phyloP scores from a whole-genome alignment of 1,284 basidiomycete species.

The Rhodotorula sp. region DNA sequence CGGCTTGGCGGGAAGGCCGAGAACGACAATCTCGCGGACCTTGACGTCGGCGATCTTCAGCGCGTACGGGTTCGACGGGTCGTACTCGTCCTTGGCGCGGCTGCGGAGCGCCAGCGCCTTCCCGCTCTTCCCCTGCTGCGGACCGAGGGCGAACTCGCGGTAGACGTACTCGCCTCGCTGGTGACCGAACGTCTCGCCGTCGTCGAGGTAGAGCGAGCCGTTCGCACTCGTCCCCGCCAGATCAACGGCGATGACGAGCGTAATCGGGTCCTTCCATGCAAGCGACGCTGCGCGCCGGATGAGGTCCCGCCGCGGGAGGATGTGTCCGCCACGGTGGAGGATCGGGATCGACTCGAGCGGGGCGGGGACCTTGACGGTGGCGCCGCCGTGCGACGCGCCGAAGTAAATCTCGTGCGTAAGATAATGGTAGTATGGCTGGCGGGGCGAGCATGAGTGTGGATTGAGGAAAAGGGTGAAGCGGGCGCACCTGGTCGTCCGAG shows the following conservation, averaged over 20 bases:
- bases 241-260: slow-evolving; percentile 78
- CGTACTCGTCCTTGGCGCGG: slow-evolving; percentile 57
- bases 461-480: too few species aligned
- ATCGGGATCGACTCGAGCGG: slow-evolving; percentile 79
- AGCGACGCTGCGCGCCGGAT: slow-evolving; percentile 80
- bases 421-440: slow-evolving; percentile 91
- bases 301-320: slow-evolving; percentile 82
- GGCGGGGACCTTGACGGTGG: slow-evolving; percentile 69
- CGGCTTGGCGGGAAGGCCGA: slow-evolving; percentile 70
- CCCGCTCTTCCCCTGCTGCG: slow-evolving; percentile 15
- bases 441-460: neutral
- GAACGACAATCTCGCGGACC: slow-evolving; percentile 76
- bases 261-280: slow-evolving; percentile 92
- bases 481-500: slow-evolving; percentile 74
- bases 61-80: slow-evolving; percentile 65
- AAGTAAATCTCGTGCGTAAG: slow-evolving; percentile 70
- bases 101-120: slow-evolving; percentile 61
- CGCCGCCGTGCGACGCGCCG: slow-evolving; percentile 63
- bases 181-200: slow-evolving; percentile 83
- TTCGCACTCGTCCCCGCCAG: slow-evolving; percentile 62
- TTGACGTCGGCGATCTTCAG: slow-evolving; percentile 65
- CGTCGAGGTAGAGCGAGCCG: slow-evolving; percentile 93
- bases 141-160: slow-evolving; percentile 68
- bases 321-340: slow-evolving; percentile 87
- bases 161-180: slow-evolving; percentile 78